phyloP scores from a whole-genome alignment of 345 rosid species.

The Punica granatum region DNA sequence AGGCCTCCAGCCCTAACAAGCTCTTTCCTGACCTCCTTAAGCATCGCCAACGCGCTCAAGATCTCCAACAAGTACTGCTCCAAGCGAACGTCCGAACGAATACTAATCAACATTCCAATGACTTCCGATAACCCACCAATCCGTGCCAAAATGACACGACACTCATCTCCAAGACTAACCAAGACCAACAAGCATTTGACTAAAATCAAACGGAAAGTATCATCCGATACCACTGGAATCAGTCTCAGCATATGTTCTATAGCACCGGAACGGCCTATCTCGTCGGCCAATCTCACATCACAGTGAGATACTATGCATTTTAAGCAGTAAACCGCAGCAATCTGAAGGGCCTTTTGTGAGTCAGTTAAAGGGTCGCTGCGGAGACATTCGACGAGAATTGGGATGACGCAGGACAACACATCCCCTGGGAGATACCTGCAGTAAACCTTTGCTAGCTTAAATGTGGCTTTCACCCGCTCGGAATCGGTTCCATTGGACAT shows the following conservation, averaged over 20 bases:
- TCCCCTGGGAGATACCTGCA: background rate
- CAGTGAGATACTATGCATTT: background rate
- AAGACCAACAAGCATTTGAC: conserved; percentile 36
- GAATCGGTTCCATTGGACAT: background rate
- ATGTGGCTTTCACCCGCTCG: background rate
- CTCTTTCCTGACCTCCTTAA: conserved; percentile 42
- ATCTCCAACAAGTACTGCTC: conserved; percentile 47
- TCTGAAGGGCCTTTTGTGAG: background rate
- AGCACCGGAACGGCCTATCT: background rate
- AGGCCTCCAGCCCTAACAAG: conserved; percentile 36
- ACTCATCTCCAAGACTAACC: conserved; percentile 34
- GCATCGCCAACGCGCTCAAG: conserved; percentile 44
- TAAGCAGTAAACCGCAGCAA: background rate
- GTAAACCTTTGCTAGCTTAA: background rate
- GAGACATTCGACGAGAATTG: background rate
- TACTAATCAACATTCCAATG: conserved; percentile 23
- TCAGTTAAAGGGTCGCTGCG: background rate
- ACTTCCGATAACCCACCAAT: conserved; percentile 44
- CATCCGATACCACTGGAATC: background rate
- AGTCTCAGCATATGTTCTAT: background rate
- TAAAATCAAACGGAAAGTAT: background rate
- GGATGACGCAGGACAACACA: background rate
- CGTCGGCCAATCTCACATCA: background rate
- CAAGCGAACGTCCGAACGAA: conserved; percentile 17
- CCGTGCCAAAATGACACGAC: conserved; percentile 30